Evolutionary conservation across 2,329 filamentous ascomycete genomes (phyloP).

Genomic region (Trichoderma semiorbis): DNA sequence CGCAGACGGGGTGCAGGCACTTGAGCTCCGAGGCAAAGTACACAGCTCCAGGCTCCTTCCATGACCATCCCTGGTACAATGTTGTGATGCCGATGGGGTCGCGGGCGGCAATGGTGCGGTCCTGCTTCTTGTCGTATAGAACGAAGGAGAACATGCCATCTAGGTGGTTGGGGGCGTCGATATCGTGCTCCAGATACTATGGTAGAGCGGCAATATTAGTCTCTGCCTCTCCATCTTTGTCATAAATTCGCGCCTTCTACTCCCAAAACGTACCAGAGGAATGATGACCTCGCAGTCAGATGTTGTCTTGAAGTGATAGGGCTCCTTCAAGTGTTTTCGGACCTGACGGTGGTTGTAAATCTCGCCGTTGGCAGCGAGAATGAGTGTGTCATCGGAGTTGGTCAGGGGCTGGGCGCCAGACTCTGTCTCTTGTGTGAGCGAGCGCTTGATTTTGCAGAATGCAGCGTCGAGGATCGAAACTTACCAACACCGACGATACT

Average conservation of each 20-base stretch:
- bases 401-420: constrained; percentile 93
- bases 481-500: constrained; percentile 95
- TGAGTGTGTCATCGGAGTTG: constrained; percentile 83
- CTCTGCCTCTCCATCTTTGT: neutral
- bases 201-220: neutral
- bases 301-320: constrained; percentile 96
- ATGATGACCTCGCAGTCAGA: constrained; percentile 99
- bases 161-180: constrained; percentile 87
- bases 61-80: constrained; percentile 93
- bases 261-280: constrained; percentile 67
- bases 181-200: constrained; percentile 86
- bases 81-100: constrained; percentile 97
- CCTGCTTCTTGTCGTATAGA: constrained; percentile 90
- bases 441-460: neutral
- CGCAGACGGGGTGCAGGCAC: constrained; percentile 87
- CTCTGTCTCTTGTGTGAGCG: constrained; percentile 52
- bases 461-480: constrained; percentile 31
- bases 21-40: constrained; percentile 99
- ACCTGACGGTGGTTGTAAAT: constrained; percentile 99
- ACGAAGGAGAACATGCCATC: constrained; percentile 99
- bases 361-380: constrained; percentile 96
- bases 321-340: constrained; percentile 76
- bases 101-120: constrained; percentile 88
- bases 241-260: no score
- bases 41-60: constrained; percentile 73